phyloP scores from a whole-genome alignment of 139 green algal genomes.

The Chlamydomonas asymmetrica region DNA sequence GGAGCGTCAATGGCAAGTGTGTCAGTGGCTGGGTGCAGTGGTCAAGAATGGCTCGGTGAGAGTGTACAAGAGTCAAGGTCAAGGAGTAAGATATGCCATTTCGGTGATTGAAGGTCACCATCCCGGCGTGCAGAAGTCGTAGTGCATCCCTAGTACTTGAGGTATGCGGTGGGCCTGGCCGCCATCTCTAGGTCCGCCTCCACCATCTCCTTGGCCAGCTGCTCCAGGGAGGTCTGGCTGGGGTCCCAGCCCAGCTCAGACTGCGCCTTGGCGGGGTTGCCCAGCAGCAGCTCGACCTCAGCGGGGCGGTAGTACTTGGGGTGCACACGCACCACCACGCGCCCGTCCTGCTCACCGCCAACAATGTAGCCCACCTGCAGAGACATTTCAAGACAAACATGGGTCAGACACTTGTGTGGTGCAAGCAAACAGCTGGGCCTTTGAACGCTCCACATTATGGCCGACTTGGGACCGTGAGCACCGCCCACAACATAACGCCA shows the following conservation, averaged over 20 bases:
- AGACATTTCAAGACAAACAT: background rate
- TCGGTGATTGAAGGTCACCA: too few relatives aligned
- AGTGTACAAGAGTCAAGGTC: too few relatives aligned
- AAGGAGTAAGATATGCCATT: too few relatives aligned
- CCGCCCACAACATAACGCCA: too few relatives aligned
- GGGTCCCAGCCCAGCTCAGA: constrained; percentile 5
- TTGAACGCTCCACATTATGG: too few relatives aligned
- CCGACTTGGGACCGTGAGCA: too few relatives aligned
- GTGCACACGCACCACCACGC: constrained; percentile 41
- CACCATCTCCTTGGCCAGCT: constrained; percentile 1
- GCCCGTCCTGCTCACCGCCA: constrained; percentile 5
- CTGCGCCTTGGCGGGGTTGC: constrained; percentile 62
- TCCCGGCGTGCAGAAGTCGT: too few relatives aligned
- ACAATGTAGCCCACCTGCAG: constrained; percentile 34
- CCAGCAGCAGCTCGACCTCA: constrained; percentile 77
- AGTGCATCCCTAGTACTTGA: constrained; percentile 3
- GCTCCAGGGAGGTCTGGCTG: background rate
- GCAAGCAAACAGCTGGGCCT: too few relatives aligned
- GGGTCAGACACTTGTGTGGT: background rate
- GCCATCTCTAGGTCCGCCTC: background rate
- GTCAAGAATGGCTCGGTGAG: too few relatives aligned
- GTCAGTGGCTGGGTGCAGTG: too few relatives aligned
- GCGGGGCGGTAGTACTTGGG: constrained; percentile 73
- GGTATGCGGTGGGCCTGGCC: background rate
- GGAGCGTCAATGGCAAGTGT: too few relatives aligned